A percentile compares a stretch with the other conserved stretches of the same genome.
Evolutionary conservation across 805 yeast species (phyloP).

Genomic region (Kodamaea kaohsiungensis): DNA sequence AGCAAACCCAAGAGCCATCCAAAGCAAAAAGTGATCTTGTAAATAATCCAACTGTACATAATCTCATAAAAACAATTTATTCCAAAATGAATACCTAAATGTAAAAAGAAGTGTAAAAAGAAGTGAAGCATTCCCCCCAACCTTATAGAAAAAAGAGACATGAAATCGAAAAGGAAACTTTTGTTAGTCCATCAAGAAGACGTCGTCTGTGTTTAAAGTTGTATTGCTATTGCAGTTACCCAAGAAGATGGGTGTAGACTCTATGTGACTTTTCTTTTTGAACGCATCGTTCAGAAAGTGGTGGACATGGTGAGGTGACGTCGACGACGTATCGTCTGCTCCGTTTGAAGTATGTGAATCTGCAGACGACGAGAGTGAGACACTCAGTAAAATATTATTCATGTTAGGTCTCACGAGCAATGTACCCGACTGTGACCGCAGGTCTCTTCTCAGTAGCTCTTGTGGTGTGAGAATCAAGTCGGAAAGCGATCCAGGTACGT

Average conservation of each 20-base stretch:
- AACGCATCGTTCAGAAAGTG: conserved; percentile 12
- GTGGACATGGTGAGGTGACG: conserved; percentile 8
- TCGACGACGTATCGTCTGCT: conserved; percentile 5
- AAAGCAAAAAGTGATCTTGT: conserved; percentile 4
- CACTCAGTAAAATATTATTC: conserved; percentile 12
- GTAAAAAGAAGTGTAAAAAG: background rate
- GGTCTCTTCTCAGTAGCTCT: conserved; percentile 68
- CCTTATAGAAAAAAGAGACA: background rate
- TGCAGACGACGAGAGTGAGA: conserved; percentile 5
- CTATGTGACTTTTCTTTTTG: conserved; percentile 5
- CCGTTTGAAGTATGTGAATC: conserved; percentile 6
- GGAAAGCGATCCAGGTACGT: conserved; percentile 77
- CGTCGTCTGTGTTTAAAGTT: conserved; percentile 26
- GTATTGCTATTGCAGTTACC: conserved; percentile 5
- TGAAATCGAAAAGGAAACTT: background rate
- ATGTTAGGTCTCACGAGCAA: conserved; percentile 36
- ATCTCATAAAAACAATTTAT: conserved; percentile 1
- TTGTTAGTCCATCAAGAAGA: conserved; percentile 41
- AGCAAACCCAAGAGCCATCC: conserved; percentile 25
- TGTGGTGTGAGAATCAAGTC: conserved; percentile 77
- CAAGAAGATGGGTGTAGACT: conserved; percentile 2
- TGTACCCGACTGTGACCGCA: conserved; percentile 54
- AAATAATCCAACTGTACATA: background rate
- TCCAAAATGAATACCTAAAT: background rate
- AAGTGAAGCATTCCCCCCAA: conserved; percentile 1